Evolutionary conservation across 352 stramenopile genomes (phyloP).

Genomic region (Pythium coloratum): DNA sequence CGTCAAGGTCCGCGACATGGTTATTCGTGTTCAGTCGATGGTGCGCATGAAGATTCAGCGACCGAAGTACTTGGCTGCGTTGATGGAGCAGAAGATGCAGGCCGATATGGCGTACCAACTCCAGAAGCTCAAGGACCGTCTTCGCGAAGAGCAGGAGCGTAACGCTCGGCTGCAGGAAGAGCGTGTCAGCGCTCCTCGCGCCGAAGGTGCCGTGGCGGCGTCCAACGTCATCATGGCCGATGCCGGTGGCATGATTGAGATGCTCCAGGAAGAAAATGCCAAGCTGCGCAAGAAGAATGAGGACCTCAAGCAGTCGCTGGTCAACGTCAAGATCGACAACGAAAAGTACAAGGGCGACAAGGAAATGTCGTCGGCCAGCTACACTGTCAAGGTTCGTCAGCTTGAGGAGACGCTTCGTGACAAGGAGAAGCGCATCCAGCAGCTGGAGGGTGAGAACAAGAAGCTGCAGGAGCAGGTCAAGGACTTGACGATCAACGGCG

Average conservation of each 20-base stretch:
- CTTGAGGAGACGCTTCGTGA: slow-evolving; percentile 68
- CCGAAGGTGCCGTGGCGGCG: slow-evolving; percentile 32
- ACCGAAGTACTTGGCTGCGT: slow-evolving; percentile 74
- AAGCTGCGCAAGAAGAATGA: slow-evolving; percentile 80
- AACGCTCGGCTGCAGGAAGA: slow-evolving; percentile 64
- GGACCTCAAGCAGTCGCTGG: slow-evolving; percentile 63
- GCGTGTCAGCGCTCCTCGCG: slow-evolving; percentile 32
- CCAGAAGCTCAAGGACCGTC: slow-evolving; percentile 68
- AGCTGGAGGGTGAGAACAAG: slow-evolving; percentile 70
- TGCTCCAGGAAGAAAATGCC: slow-evolving; percentile 75
- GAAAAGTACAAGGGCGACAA: slow-evolving; percentile 80
- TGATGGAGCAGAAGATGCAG: slow-evolving; percentile 79
- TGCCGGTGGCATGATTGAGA: slow-evolving; percentile 82
- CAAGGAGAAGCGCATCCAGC: slow-evolving; percentile 73
- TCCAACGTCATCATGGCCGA: slow-evolving; percentile 77
- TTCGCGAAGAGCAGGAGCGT: slow-evolving; percentile 79
- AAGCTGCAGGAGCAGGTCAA: slow-evolving; percentile 72
- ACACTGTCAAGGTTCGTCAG: slow-evolving; percentile 76
- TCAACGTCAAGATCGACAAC: slow-evolving; percentile 65
- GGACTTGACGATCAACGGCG: slow-evolving; percentile 37
- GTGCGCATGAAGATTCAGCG: slow-evolving; percentile 86
- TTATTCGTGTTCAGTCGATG: slow-evolving; percentile 76
- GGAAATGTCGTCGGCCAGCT: slow-evolving; percentile 68
- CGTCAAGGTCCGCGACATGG: slow-evolving; percentile 60
- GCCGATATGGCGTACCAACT: slow-evolving; percentile 86